A percentile compares a stretch with the other conserved stretches of the same genome.
These are phyloP conservation scores for Penicillium sp. DNA, from an alignment of 2,329 filamentous ascomycete genomes.

Conservation along the genomic window DNA sequence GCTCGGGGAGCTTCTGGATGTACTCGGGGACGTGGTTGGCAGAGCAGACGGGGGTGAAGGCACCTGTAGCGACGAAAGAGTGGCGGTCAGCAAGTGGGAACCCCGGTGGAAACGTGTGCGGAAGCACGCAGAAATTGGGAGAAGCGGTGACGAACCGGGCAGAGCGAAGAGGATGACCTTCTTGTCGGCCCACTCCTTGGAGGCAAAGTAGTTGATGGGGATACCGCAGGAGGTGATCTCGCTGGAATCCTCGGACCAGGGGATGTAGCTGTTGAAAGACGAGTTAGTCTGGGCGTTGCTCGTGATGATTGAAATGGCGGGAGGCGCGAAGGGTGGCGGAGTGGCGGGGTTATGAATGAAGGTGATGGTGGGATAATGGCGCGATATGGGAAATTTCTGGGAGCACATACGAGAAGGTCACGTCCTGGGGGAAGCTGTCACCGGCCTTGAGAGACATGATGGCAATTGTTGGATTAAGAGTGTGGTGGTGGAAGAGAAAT, in stretches of 20 bases:
- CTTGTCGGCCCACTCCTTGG: conserved; percentile 71
- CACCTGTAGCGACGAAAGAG: conserved; percentile 49
- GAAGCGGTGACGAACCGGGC: conserved; percentile 52
- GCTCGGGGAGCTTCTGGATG: conserved; percentile 67
- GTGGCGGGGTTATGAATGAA: neutral
- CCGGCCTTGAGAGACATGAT: conserved; percentile 73
- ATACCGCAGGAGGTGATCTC: conserved; percentile 75
- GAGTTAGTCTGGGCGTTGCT: conserved; percentile 6
- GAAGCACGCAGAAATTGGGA: neutral
- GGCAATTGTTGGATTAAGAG: conserved; percentile 13
- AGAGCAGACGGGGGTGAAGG: conserved; percentile 87
- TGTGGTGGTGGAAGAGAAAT: conserved; percentile 1
- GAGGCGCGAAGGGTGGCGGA: neutral
- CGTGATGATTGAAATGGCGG: conserved; percentile 4
- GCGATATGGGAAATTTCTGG: neutral
- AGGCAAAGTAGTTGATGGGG: conserved; percentile 76
- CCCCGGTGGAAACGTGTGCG: conserved; percentile 1
- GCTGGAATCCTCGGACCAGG: conserved; percentile 68
- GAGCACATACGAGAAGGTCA: conserved; percentile 69
- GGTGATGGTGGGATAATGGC: neutral
- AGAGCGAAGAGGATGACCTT: conserved; percentile 71
- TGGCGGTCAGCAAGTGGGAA: conserved; percentile 20
- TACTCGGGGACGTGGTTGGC: conserved; percentile 79
- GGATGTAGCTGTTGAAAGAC: conserved; percentile 63
- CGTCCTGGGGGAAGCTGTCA: conserved; percentile 77